These are phyloP conservation scores for Closterium sp. DNA, from an alignment of 139 green algal species.

Conservation along the genomic window DNA sequence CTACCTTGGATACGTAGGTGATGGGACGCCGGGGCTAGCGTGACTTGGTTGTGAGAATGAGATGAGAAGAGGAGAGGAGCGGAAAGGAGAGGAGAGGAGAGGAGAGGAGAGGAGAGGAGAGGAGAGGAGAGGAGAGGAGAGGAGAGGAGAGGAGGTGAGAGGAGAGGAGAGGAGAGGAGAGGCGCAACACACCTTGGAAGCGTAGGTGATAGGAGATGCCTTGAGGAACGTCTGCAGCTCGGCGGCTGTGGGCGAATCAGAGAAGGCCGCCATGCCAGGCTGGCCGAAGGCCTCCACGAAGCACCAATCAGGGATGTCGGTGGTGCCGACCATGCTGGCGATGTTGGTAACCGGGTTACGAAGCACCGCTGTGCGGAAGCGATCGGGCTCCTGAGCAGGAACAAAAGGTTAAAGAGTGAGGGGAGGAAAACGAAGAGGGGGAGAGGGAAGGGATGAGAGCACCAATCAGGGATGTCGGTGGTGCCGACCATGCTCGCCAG, in stretches of 20 bases:
- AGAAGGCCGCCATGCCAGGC: conserved; percentile 57
- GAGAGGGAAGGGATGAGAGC: conserved; percentile 49
- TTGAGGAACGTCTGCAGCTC: conserved; percentile 67
- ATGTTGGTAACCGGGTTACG: conserved; percentile 92
- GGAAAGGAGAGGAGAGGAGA: no score
- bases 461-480: conserved; percentile 92
- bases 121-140: no score
- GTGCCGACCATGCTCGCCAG: conserved; percentile 78
- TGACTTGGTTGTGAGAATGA: no score
- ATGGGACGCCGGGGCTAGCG: no score
- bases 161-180: no score
- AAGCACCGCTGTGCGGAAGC: conserved; percentile 68
- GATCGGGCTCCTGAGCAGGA: conserved; percentile 22
- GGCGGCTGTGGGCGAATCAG: conserved; percentile 55
- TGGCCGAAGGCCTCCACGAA: conserved; percentile 79
- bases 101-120: no score
- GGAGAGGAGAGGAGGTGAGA: no score
- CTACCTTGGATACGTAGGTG: no score
- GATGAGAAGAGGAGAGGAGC: no score
- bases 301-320: conserved; percentile 92
- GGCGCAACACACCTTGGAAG: conserved; percentile 56
- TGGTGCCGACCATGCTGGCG: conserved; percentile 73
- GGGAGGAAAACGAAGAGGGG: no score
- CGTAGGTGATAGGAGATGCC: conserved; percentile 70
- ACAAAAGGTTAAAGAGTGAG: background rate